Evolutionary conservation across 2,329 filamentous ascomycete genomes (phyloP).

Genomic region (Zymoseptoria pseudotritici): DNA sequence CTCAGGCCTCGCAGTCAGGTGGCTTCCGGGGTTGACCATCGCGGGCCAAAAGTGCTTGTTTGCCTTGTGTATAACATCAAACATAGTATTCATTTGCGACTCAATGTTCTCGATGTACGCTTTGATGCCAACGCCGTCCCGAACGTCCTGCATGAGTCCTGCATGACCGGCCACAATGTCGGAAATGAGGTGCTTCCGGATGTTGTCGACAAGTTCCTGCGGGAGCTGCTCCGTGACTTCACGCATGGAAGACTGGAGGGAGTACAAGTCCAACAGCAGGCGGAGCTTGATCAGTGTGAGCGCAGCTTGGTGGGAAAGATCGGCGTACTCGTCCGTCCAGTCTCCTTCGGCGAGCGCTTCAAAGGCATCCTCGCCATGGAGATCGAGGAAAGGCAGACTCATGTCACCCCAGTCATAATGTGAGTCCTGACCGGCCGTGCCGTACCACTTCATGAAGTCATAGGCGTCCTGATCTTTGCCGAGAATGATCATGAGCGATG

Average conservation of each 20-base stretch:
- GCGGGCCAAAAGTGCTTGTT: background rate
- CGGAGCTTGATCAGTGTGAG: background rate
- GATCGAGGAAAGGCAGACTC: background rate
- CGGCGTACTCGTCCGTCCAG: background rate
- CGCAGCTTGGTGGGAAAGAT: background rate
- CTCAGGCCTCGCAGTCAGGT: background rate
- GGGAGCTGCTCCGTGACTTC: background rate
- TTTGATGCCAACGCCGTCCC: background rate
- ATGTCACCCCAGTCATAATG: background rate
- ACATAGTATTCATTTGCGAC: background rate
- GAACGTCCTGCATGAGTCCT: background rate
- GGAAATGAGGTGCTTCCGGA: background rate
- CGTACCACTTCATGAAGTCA: background rate
- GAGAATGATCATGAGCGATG: constrained; percentile 3
- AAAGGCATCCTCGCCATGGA: background rate
- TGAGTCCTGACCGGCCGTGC: background rate
- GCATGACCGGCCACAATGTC: background rate
- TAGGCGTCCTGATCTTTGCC: background rate
- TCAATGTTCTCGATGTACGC: background rate
- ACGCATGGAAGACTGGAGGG: background rate
- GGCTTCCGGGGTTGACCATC: background rate
- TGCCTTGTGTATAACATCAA: background rate
- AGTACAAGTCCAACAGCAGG: background rate
- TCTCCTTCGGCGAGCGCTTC: background rate
- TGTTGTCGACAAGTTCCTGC: background rate